phyloP scores from a whole-genome alignment of 176 grass and related monocot species.

The Leersia perrieri region DNA sequence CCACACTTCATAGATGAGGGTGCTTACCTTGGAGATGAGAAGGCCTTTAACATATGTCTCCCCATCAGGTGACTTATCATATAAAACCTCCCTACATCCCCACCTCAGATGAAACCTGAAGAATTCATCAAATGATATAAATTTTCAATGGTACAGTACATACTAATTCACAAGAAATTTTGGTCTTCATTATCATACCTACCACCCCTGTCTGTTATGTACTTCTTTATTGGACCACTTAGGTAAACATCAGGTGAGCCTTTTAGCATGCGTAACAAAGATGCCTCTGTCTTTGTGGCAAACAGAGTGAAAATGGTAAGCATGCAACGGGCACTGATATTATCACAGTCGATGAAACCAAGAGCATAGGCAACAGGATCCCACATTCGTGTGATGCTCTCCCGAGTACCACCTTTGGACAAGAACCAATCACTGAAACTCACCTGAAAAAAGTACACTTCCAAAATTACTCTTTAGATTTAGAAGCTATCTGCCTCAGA shows the following conservation, averaged over 20 bases:
- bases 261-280: constrained; percentile 96
- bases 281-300: constrained; percentile 97
- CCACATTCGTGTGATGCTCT: constrained; percentile 90
- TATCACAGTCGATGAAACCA: constrained; percentile 99
- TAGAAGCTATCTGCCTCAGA: neutral
- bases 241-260: constrained; percentile 98
- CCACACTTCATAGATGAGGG: neutral
- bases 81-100: constrained; percentile 94
- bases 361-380: constrained; percentile 99
- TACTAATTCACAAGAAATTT: constrained; percentile 14
- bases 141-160: constrained; percentile 2
- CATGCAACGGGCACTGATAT: constrained; percentile 99
- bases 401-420: constrained; percentile 89
- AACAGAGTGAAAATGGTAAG: constrained; percentile 97
- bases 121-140: constrained; percentile 16
- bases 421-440: constrained; percentile 96
- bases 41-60: constrained; percentile 83
- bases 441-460: constrained; percentile 52
- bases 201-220: constrained; percentile 94
- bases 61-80: constrained; percentile 66
- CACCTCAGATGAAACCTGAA: constrained; percentile 94
- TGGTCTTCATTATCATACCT: constrained; percentile 56
- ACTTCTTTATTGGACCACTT: constrained; percentile 91
- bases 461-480: constrained; percentile 25
- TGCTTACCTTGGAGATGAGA: constrained; percentile 63